These are phyloP conservation scores for Podosphaera fusca DNA, from an alignment of 2,329 filamentous ascomycete genomes.

Conservation along the genomic window DNA sequence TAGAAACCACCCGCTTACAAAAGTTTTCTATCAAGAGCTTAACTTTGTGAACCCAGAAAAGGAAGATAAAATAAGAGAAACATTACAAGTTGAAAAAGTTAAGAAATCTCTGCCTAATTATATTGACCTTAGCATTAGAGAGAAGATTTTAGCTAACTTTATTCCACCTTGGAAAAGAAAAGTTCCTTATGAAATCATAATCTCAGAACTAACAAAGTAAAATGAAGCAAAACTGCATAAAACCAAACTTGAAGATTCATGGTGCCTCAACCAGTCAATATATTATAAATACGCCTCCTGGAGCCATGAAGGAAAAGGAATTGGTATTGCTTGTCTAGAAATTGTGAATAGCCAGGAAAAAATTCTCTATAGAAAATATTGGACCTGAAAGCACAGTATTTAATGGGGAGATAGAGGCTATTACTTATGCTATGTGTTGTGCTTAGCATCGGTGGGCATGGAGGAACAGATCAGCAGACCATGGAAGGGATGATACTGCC, in stretches of 20 bases:
- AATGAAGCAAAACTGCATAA: not conserved
- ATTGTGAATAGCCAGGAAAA: not conserved
- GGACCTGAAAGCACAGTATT: too few relatives aligned
- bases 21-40: not conserved
- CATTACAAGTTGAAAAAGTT: not conserved
- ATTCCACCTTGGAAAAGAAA: not conserved
- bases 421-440: too few relatives aligned
- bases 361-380: not conserved
- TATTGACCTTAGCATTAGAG: not conserved
- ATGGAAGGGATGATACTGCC: too few relatives aligned
- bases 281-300: not conserved
- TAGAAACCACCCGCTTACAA: not conserved
- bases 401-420: too few relatives aligned
- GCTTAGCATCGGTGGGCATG: too few relatives aligned
- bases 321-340: not conserved
- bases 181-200: not conserved
- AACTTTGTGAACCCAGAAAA: not conserved
- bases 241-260: not conserved
- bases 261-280: not conserved
- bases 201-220: not conserved
- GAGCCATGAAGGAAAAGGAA: not conserved
- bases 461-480: too few relatives aligned
- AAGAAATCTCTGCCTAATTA: not conserved
- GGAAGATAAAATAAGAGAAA: not conserved
- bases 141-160: not conserved